Conservation (phyloP, 805 yeast genomes). For the Osmozyma mogii region DNA sequence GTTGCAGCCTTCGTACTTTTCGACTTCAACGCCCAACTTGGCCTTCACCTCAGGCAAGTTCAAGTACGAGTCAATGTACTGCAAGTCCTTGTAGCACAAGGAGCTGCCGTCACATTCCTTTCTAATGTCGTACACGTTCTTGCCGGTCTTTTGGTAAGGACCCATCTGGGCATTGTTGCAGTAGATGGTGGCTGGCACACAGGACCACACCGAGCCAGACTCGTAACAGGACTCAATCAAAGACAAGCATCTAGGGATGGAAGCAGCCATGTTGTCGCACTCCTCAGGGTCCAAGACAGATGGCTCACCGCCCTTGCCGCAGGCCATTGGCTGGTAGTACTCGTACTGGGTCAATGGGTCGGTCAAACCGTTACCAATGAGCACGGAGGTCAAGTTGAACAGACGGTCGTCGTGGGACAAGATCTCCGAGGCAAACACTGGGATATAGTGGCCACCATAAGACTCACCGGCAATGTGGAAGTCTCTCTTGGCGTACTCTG, state of each 20-base stretch:
- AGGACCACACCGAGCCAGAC: conserved; percentile 66
- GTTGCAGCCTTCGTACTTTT: conserved; percentile 62
- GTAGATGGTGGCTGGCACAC: conserved; percentile 87
- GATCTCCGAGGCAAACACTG: conserved; percentile 79
- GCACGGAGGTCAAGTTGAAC: conserved; percentile 42
- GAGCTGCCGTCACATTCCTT: conserved; percentile 59
- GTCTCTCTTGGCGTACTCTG: conserved; percentile 44
- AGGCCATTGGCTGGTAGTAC: conserved; percentile 67
- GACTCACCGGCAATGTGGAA: conserved; percentile 93
- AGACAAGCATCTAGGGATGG: conserved; percentile 67
- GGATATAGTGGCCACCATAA: conserved; percentile 92
- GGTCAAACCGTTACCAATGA: conserved; percentile 91
- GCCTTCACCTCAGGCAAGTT: conserved; percentile 68
- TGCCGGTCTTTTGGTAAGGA: conserved; percentile 53
- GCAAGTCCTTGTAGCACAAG: conserved; percentile 75
- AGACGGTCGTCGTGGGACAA: conserved; percentile 51
- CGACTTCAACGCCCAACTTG: conserved; percentile 74
- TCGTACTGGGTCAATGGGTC: conserved; percentile 73
- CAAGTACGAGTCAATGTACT: conserved; percentile 69
- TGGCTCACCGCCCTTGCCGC: conserved; percentile 75
- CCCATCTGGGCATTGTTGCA: conserved; percentile 80
- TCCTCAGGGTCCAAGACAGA: conserved; percentile 63
- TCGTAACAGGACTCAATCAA: conserved; percentile 75
- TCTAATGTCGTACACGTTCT: conserved; percentile 87
- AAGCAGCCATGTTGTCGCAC: conserved; percentile 55